Conservation (phyloP, 495 filamentous ascomycete species). For the Symbiotaphrina buchneri region DNA sequence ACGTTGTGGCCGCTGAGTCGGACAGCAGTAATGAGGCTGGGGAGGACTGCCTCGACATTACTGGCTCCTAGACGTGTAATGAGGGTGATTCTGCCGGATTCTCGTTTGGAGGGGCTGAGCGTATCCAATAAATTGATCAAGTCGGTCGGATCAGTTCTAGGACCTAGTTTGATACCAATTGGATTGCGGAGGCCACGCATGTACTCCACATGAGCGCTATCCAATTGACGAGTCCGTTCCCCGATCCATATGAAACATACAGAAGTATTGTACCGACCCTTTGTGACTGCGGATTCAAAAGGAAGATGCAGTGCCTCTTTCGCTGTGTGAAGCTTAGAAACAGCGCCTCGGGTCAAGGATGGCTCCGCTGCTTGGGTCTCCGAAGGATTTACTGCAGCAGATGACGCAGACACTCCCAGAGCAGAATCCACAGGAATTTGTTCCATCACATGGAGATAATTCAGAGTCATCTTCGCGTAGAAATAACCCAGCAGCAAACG, state of each 20-base stretch:
- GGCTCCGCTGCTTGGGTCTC: too few species aligned
- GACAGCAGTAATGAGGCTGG: too few species aligned
- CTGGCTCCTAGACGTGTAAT: slow-evolving; percentile 7
- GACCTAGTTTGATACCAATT: slow-evolving; percentile 7
- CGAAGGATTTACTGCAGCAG: too few species aligned
- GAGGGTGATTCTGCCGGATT: slow-evolving; percentile 4
- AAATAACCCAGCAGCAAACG: too few species aligned
- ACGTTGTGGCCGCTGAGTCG: too few species aligned
- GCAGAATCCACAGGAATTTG: too few species aligned
- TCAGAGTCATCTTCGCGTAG: too few species aligned
- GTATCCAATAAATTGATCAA: slow-evolving; percentile 4
- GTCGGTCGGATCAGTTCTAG: slow-evolving; percentile 4
- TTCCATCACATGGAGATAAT: too few species aligned
- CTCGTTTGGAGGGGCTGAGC: slow-evolving; percentile 1
- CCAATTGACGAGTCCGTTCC: slow-evolving; percentile 7
- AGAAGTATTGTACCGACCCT: slow-evolving; percentile 4
- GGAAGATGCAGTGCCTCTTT: slow-evolving; percentile 6
- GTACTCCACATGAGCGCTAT: slow-evolving; percentile 8
- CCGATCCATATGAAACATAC: slow-evolving; percentile 6
- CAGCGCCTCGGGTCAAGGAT: too few species aligned
- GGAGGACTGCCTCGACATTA: too few species aligned
- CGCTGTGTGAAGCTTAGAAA: too few species aligned
- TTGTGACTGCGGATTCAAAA: slow-evolving; percentile 6
- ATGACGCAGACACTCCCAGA: too few species aligned
- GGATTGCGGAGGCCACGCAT: slow-evolving; percentile 7